These are phyloP conservation scores for Pholiota adiposa DNA, from an alignment of 1,284 basidiomycete genomes.

Conservation along the genomic window DNA sequence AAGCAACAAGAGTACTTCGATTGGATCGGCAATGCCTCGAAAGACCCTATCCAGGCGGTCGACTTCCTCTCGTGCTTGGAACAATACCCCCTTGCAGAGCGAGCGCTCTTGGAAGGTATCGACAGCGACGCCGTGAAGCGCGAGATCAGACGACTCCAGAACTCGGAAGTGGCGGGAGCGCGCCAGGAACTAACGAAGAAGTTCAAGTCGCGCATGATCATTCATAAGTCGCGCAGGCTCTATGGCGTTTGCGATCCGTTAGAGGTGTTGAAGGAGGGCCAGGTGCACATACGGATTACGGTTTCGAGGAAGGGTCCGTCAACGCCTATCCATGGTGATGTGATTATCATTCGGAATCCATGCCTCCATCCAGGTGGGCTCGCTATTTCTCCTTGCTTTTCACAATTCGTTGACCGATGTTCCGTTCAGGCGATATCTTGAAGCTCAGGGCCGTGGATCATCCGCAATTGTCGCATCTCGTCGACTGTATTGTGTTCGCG, in stretches of 20 bases:
- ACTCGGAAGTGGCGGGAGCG: slow-evolving; percentile 53
- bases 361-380: slow-evolving; percentile 64
- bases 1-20: slow-evolving; percentile 63
- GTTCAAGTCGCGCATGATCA: slow-evolving; percentile 58
- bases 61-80: slow-evolving; percentile 58
- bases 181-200: slow-evolving; percentile 53
- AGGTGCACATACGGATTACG: slow-evolving; percentile 64
- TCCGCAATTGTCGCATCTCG: slow-evolving; percentile 53
- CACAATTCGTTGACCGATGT: background rate
- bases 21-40: slow-evolving; percentile 55
- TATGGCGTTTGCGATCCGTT: slow-evolving; percentile 72
- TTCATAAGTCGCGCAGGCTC: slow-evolving; percentile 61
- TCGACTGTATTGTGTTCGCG: slow-evolving; percentile 70
- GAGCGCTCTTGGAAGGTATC: slow-evolving; percentile 56
- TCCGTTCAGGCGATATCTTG: slow-evolving; percentile 55
- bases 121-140: slow-evolving; percentile 45
- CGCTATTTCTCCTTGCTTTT: background rate
- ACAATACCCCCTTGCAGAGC: slow-evolving; percentile 51
- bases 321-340: slow-evolving; percentile 60
- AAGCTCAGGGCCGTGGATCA: slow-evolving; percentile 62
- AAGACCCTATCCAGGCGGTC: slow-evolving; percentile 50
- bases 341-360: slow-evolving; percentile 67
- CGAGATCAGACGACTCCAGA: slow-evolving; percentile 47
- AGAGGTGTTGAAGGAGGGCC: slow-evolving; percentile 59
- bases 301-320: slow-evolving; percentile 51